Conservation (phyloP, 768 basidiomycete genomes). For the Mycena olivaceomarginata region DNA sequence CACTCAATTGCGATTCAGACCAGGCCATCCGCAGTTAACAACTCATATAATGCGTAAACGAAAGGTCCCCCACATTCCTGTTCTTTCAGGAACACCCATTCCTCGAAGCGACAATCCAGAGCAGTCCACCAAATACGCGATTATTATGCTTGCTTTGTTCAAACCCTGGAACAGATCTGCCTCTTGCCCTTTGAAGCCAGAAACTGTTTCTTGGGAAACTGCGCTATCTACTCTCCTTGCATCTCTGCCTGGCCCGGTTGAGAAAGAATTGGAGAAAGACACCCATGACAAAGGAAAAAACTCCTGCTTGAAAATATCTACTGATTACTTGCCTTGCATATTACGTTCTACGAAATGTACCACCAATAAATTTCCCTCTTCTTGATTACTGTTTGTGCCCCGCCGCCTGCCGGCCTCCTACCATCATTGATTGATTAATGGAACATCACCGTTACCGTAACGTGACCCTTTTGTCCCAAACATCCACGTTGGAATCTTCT, state of each 20-base stretch:
- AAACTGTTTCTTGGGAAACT: not conserved
- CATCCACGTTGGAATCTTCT: not conserved
- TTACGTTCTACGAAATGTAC: too few relatives aligned
- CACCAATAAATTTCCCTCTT: too few relatives aligned
- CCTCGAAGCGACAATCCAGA: conserved; percentile 22
- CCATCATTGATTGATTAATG: not conserved
- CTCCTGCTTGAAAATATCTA: too few relatives aligned
- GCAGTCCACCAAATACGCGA: conserved; percentile 19
- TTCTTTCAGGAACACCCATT: conserved; percentile 32
- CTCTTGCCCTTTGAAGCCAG: conserved; percentile 20
- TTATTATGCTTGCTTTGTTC: conserved; percentile 39
- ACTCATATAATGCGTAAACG: conserved; percentile 29
- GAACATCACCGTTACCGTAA: not conserved
- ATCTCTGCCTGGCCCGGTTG: not conserved
- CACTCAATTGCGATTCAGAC: conserved; percentile 2
- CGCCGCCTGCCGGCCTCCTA: too few relatives aligned
- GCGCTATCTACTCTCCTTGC: conserved; percentile 12
- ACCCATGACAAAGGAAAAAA: too few relatives aligned
- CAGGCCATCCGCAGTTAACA: conserved; percentile 23
- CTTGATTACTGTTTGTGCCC: too few relatives aligned
- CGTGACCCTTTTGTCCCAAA: not conserved
- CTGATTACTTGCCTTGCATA: too few relatives aligned
- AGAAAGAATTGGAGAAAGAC: too few relatives aligned
- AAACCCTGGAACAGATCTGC: conserved; percentile 26
- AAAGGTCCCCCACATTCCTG: conserved; percentile 12